phyloP scores from a whole-genome alignment of 2,329 filamentous ascomycete species.

The Coniochaeta sp. region DNA sequence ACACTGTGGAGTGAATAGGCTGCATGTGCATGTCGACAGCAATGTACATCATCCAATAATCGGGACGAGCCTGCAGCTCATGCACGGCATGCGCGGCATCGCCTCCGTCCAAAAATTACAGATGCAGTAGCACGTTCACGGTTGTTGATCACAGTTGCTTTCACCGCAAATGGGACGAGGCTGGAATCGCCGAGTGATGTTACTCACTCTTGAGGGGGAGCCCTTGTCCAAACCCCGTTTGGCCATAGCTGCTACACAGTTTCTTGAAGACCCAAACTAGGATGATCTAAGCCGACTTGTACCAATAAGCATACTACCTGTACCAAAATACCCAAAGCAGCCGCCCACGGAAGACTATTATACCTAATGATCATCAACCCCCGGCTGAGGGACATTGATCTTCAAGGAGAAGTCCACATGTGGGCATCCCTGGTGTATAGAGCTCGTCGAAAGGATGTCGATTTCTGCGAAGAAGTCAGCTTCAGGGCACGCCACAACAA shows the following conservation, averaged over 20 bases:
- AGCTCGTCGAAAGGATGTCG: constrained; percentile 93
- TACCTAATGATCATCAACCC: background rate
- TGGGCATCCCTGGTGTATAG: constrained; percentile 89
- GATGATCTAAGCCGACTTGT: background rate
- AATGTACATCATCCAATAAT: background rate
- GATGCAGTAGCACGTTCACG: background rate
- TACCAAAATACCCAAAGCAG: background rate
- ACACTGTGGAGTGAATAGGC: background rate
- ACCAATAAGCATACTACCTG: background rate
- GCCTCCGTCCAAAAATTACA: background rate
- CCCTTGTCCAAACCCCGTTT: no score
- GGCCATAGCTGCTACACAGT: no score
- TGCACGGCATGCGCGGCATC: background rate
- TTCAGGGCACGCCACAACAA: background rate
- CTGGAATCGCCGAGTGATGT: no score
- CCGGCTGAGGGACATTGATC: constrained; percentile 40
- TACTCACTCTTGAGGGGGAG: no score
- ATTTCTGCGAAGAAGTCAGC: constrained; percentile 50
- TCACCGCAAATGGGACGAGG: no score
- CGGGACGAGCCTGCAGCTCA: background rate
- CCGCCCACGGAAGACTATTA: background rate
- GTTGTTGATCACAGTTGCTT: no score
- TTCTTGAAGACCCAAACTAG: no score
- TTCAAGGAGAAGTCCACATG: constrained; percentile 97
- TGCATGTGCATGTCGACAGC: background rate